Conservation (phyloP, 2,329 filamentous ascomycete species). For the Coniochaeta hoffmannii region DNA sequence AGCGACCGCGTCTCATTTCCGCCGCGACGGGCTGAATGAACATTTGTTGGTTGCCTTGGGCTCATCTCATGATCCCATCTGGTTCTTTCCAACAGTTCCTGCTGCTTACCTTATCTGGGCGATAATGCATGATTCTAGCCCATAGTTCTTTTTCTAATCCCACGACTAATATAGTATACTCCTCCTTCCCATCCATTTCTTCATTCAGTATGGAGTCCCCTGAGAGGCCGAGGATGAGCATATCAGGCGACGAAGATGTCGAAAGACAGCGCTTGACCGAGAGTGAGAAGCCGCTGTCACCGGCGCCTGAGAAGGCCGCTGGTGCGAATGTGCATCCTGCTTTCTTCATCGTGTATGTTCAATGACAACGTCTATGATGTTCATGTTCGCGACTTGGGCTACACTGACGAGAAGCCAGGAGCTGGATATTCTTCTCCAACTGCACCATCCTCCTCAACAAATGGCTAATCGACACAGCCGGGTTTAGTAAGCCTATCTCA, state of each 20-base stretch:
- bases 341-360: constrained; percentile 26
- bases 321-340: constrained; percentile 22
- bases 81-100: neutral
- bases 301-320: constrained; percentile 7
- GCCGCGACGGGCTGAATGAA: neutral
- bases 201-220: neutral
- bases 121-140: too few relatives aligned
- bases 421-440: constrained; percentile 82
- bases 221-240: neutral
- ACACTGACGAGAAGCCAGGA: constrained; percentile 24
- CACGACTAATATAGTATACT: neutral
- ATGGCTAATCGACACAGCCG: constrained; percentile 68
- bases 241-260: neutral
- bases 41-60: too few relatives aligned
- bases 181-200: neutral
- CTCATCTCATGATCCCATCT: neutral
- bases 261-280: constrained; percentile 11
- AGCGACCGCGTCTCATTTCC: neutral
- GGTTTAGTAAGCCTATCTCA: constrained; percentile 57
- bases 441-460: constrained; percentile 89
- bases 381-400: too few relatives aligned
- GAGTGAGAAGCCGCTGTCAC: constrained; percentile 20
- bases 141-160: neutral
- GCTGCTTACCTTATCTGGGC: neutral
- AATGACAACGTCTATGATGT: neutral